A percentile compares a stretch with the other conserved stretches of the same genome.
Evolutionary conservation across 768 basidiomycete species (phyloP).

Genomic region (Porpolomopsis calyptriformis): DNA sequence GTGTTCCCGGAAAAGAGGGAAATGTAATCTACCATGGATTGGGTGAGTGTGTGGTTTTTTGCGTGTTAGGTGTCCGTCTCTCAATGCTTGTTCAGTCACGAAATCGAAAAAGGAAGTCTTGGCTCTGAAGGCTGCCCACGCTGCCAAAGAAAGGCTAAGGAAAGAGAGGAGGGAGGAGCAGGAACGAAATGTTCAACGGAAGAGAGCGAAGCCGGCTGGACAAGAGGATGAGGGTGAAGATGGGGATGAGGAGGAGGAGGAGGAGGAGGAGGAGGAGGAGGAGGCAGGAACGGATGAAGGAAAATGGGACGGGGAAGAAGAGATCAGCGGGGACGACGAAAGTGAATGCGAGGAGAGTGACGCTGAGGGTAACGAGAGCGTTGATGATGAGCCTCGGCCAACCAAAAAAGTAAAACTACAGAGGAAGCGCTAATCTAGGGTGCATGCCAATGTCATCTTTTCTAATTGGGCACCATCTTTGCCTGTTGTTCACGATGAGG

Average conservation of each 20-base stretch:
- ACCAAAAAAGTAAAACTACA: conserved; percentile 45
- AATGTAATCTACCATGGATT: conserved; percentile 91
- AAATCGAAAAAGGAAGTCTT: conserved; percentile 72
- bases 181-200: conserved; percentile 80
- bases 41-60: conserved; percentile 40
- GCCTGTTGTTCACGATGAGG: no score
- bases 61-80: conserved; percentile 4
- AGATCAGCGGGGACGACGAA: conserved; percentile 47
- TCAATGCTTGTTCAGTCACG: conserved; percentile 50
- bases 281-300: conserved; percentile 25
- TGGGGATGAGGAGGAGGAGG: conserved; percentile 33
- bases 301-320: conserved; percentile 52
- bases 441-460: neutral
- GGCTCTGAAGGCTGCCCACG: conserved; percentile 61
- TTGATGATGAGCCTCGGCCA: conserved; percentile 37
- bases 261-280: conserved; percentile 29
- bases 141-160: conserved; percentile 62
- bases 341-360: conserved; percentile 27
- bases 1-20: conserved; percentile 87
- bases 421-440: conserved; percentile 30
- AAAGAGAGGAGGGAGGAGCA: conserved; percentile 81
- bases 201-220: conserved; percentile 40
- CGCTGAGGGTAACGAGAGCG: conserved; percentile 36
- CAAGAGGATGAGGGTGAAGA: conserved; percentile 31
- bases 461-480: no score